Percentiles rank a stretch among this genome's conserved stretches.
Evolutionary conservation across 805 yeast genomes (phyloP).

Genomic region (Barnettozyma sucrosica): DNA sequence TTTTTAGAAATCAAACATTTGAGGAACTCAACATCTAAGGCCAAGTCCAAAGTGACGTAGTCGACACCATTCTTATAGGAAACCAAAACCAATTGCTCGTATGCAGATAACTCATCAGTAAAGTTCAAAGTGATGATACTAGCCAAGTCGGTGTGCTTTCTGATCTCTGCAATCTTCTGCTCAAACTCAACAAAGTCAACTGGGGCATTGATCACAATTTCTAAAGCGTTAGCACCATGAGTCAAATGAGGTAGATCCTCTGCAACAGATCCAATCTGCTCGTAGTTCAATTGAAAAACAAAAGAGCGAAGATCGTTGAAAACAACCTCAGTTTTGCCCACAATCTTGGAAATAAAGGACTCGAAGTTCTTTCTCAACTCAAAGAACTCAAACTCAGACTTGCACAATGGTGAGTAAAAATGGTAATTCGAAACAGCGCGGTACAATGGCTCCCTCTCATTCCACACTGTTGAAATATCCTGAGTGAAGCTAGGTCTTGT

Average conservation of each 20-base stretch:
- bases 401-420: conserved; percentile 73
- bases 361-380: conserved; percentile 55
- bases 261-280: conserved; percentile 56
- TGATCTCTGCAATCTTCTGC: conserved; percentile 64
- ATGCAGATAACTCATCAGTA: conserved; percentile 33
- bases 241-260: conserved; percentile 41
- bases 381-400: conserved; percentile 45
- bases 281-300: conserved; percentile 68
- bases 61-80: conserved; percentile 79
- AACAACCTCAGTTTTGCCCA: conserved; percentile 41
- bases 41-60: conserved; percentile 73
- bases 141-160: conserved; percentile 63
- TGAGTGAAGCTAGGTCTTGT: conserved; percentile 83
- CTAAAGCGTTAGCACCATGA: conserved; percentile 76
- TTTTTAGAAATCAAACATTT: conserved; percentile 46
- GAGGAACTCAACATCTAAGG: conserved; percentile 52
- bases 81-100: conserved; percentile 46
- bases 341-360: conserved; percentile 50
- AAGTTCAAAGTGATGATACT: conserved; percentile 78
- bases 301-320: conserved; percentile 45
- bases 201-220: conserved; percentile 58
- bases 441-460: conserved; percentile 74
- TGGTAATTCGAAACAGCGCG: conserved; percentile 70
- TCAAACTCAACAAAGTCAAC: conserved; percentile 53
- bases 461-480: conserved; percentile 81